phyloP scores from a whole-genome alignment of 306 rosid species.

The Fragaria vesca region DNA sequence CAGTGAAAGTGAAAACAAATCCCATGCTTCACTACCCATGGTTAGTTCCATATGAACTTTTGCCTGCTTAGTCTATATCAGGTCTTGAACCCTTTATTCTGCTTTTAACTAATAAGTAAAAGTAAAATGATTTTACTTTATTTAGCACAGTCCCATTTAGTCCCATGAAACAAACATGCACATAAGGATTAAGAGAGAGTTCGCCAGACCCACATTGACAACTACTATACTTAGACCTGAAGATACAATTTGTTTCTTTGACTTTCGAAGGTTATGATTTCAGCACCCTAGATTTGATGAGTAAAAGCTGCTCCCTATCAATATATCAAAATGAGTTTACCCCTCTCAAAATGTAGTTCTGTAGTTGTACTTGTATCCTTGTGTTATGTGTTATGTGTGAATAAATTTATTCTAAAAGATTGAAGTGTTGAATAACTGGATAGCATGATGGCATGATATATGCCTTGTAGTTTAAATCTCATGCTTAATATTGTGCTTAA shows the following conservation, averaged over 20 bases:
- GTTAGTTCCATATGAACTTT: constrained; percentile 31
- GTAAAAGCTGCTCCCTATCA: neutral
- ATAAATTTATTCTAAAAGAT: neutral
- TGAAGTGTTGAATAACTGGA: neutral
- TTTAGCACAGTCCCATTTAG: too few relatives aligned
- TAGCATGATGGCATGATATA: neutral
- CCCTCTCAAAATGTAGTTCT: neutral
- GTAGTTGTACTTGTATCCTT: neutral
- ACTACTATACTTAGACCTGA: neutral
- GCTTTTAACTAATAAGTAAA: neutral
- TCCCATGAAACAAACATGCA: too few relatives aligned
- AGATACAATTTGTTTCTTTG: neutral
- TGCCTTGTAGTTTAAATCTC: neutral
- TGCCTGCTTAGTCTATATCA: neutral
- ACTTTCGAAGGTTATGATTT: constrained; percentile 4
- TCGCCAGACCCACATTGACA: neutral
- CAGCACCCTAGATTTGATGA: neutral
- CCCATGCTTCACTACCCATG: constrained; percentile 38
- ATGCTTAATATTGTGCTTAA: neutral
- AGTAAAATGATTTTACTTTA: neutral
- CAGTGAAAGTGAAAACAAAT: constrained; percentile 44
- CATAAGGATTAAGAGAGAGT: neutral
- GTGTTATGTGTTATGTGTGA: neutral
- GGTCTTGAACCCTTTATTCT: neutral
- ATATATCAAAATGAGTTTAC: neutral